Evolutionary conservation across 2,329 filamentous ascomycete species (phyloP).

Genomic region (Cladorrhinum sp.): DNA sequence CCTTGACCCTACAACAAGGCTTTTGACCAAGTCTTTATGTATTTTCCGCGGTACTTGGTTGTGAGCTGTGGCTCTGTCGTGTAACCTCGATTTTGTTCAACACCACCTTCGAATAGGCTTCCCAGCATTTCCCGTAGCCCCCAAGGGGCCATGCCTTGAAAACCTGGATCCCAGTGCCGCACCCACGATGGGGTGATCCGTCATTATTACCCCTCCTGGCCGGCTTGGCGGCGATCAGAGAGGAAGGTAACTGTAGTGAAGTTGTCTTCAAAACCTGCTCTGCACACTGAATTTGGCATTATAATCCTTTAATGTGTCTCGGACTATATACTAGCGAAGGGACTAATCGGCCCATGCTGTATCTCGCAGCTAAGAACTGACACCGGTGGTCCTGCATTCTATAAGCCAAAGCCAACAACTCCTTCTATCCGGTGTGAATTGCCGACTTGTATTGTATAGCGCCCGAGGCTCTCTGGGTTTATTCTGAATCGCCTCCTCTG

Average conservation of each 20-base stretch:
- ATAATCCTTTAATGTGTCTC: not conserved
- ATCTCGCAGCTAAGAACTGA: not conserved
- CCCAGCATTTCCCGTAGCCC: not conserved
- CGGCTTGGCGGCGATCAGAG: constrained; percentile 12
- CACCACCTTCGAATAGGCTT: not conserved
- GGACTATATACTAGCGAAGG: not conserved
- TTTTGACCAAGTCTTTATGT: not conserved
- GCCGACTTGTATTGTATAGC: too few species aligned
- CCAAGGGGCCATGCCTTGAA: not conserved
- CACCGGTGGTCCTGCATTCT: not conserved
- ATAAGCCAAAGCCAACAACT: not conserved
- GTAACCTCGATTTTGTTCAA: not conserved
- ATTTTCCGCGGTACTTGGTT: not conserved
- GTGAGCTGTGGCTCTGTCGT: not conserved
- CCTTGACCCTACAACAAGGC: not conserved
- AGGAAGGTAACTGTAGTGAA: not conserved
- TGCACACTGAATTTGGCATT: not conserved
- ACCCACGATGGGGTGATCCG: not conserved
- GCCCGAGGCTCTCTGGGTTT: too few species aligned
- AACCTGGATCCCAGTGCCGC: too few species aligned
- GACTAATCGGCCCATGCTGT: not conserved
- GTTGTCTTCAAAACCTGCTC: not conserved
- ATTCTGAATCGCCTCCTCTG: too few species aligned
- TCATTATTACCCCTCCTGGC: constrained; percentile 7
- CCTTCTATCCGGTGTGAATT: not conserved